Percentiles rank a stretch among this genome's conserved stretches.
phyloP scores from a whole-genome alignment of 306 rosid species.

The Malus fusca region DNA sequence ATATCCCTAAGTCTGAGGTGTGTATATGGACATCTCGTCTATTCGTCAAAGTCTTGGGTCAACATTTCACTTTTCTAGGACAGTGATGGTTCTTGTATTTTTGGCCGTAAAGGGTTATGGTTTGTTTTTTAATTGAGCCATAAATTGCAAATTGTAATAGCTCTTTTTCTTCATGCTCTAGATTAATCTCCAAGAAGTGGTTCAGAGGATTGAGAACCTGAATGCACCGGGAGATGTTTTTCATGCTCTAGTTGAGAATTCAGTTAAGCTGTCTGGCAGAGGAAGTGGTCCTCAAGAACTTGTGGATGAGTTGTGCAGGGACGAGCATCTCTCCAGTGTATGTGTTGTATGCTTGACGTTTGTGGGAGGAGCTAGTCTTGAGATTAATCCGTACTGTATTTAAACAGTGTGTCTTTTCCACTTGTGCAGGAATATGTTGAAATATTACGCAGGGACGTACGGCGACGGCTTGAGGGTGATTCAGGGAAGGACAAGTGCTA shows the following conservation, averaged over 20 bases:
- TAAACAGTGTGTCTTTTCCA: background rate
- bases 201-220: slow-evolving; percentile 42
- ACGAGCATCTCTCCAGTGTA: slow-evolving; percentile 61
- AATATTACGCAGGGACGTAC: slow-evolving; percentile 47
- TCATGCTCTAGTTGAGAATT: slow-evolving; percentile 65
- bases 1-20: slow-evolving; percentile 55
- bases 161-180: slow-evolving; percentile 15
- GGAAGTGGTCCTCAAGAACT: slow-evolving; percentile 40
- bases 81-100: background rate
- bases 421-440: slow-evolving; percentile 68
- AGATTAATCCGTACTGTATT: background rate
- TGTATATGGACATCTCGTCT: slow-evolving; percentile 13
- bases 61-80: background rate
- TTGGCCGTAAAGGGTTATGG: background rate
- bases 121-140: background rate
- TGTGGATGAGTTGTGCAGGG: slow-evolving; percentile 63
- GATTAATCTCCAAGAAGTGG: slow-evolving; percentile 53
- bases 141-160: background rate
- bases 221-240: slow-evolving; percentile 54
- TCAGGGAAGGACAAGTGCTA: slow-evolving; percentile 31
- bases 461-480: slow-evolving; percentile 31
- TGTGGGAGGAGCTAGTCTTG: background rate
- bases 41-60: background rate
- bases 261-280: slow-evolving; percentile 42
- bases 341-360: slow-evolving; percentile 8